Conservation (phyloP, 345 rosid genomes). For the Ceriops tagal region DNA sequence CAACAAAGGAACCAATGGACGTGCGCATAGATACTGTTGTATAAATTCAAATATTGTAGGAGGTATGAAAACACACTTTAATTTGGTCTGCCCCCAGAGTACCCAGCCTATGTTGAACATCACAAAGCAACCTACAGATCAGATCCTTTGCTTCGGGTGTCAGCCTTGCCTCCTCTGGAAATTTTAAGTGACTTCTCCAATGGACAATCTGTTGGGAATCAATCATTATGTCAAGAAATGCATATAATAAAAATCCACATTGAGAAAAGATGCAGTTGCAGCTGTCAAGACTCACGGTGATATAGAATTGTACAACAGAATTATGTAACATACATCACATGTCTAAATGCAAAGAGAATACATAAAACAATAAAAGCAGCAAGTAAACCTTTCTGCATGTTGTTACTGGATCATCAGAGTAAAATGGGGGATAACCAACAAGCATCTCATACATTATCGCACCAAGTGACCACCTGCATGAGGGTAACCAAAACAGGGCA, state of each 20-base stretch:
- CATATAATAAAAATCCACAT: background rate
- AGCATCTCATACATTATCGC: conserved; percentile 93
- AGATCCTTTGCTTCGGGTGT: conserved; percentile 81
- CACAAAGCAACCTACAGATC: conserved; percentile 73
- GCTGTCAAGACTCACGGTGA: background rate
- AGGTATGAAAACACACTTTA: conserved; percentile 43
- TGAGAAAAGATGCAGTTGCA: background rate
- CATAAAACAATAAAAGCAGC: background rate
- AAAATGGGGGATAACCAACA: conserved; percentile 82
- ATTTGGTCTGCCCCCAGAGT: conserved; percentile 64
- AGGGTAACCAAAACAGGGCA: conserved; percentile 16
- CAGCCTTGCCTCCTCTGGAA: conserved; percentile 80
- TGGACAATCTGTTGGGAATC: conserved; percentile 61
- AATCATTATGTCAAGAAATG: conserved; percentile 1
- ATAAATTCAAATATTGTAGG: background rate
- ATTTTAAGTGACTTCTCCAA: conserved; percentile 76
- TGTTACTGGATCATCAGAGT: conserved; percentile 76
- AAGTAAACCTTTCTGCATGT: conserved; percentile 86
- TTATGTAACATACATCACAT: background rate
- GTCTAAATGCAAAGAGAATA: conserved; percentile 6
- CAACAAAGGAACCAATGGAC: background rate
- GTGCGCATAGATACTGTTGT: background rate
- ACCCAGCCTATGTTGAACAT: conserved; percentile 83
- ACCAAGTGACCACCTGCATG: conserved; percentile 89
- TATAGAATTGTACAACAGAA: background rate